These are phyloP conservation scores for Solanum piurae DNA, from an alignment of 257 asterid species.

Conservation along the genomic window DNA sequence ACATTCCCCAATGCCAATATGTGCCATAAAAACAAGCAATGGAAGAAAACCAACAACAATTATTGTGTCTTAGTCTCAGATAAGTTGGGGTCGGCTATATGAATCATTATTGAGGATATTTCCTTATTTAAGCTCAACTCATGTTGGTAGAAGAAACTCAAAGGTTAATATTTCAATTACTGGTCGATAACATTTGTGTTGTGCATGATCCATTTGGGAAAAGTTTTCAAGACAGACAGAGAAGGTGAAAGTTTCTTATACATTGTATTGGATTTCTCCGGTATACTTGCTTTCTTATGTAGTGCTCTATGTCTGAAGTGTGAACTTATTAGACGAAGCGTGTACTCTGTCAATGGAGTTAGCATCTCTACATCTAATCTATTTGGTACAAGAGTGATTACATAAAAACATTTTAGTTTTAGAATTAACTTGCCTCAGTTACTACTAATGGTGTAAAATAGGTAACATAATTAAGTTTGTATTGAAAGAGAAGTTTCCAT, in stretches of 20 bases:
- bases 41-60: neutral
- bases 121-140: neutral
- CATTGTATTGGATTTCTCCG: constrained; percentile 49
- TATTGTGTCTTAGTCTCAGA: neutral
- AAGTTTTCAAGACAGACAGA: neutral
- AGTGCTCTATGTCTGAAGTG: constrained; percentile 68
- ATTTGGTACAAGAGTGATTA: neutral
- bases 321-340: constrained; percentile 67
- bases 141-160: neutral
- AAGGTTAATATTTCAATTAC: neutral
- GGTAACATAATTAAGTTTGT: neutral
- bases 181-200: neutral
- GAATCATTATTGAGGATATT: neutral
- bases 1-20: neutral
- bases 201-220: neutral
- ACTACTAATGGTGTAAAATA: too few species aligned
- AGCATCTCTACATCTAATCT: neutral
- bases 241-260: neutral
- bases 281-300: constrained; percentile 60
- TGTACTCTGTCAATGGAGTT: constrained; percentile 64
- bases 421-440: too few species aligned
- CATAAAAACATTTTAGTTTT: neutral
- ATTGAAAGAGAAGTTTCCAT: neutral
- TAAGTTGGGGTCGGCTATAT: neutral
- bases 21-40: neutral